A percentile compares a stretch with the other conserved stretches of the same genome.
Evolutionary conservation across 768 basidiomycete species (phyloP).

Genomic region (Boletellus ananiceps): DNA sequence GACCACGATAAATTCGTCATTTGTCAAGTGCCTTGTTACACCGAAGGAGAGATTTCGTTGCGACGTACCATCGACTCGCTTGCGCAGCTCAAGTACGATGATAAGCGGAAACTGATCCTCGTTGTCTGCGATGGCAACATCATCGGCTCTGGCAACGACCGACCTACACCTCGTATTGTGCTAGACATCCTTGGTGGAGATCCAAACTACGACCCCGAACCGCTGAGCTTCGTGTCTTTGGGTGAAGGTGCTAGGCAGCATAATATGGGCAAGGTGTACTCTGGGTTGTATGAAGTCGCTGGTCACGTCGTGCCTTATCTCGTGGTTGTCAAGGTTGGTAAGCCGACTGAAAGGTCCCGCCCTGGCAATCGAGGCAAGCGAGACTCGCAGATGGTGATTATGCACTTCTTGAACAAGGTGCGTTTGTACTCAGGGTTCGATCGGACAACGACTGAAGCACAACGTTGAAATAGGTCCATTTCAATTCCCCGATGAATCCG

Average conservation of each 20-base stretch:
- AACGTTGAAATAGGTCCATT: conserved; percentile 68
- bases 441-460: not conserved
- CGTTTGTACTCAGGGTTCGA: conserved; percentile 4
- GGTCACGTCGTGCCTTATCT: conserved; percentile 96
- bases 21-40: conserved; percentile 98
- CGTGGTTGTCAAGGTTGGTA: conserved; percentile 90
- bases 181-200: conserved; percentile 95
- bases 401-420: conserved; percentile 98
- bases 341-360: conserved; percentile 86
- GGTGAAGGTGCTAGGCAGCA: conserved; percentile 95
- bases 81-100: conserved; percentile 93
- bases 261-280: conserved; percentile 98
- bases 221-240: conserved; percentile 87
- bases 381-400: conserved; percentile 92
- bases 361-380: conserved; percentile 99
- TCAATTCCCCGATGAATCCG: conserved; percentile 94
- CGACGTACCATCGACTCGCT: conserved; percentile 89
- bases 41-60: conserved; percentile 86
- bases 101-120: conserved; percentile 92
- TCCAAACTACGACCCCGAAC: conserved; percentile 90
- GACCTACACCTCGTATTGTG: conserved; percentile 93
- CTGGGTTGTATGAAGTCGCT: conserved; percentile 87
- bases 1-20: conserved; percentile 97
- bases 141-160: conserved; percentile 93
- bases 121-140: conserved; percentile 98